These are phyloP conservation scores for Arctium lappa DNA, from an alignment of 129 eudicot species.

Conservation along the genomic window DNA sequence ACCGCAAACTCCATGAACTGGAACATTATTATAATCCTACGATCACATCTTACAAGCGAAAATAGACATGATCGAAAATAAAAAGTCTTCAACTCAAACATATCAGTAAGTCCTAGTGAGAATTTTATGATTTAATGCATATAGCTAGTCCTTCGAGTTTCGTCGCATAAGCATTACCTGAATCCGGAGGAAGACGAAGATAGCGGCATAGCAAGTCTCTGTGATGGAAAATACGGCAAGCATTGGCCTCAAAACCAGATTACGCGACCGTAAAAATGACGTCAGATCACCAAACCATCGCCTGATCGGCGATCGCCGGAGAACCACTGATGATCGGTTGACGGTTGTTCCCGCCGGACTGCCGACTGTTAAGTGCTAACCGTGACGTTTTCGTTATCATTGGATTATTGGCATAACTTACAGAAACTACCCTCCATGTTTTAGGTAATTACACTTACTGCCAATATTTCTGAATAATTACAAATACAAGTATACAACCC, in stretches of 20 bases:
- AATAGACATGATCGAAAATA: not conserved
- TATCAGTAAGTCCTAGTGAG: not conserved
- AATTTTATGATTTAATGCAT: not conserved
- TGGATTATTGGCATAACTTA: not conserved
- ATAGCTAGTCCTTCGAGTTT: not conserved
- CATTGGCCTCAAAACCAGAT: not conserved
- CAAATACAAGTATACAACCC: not conserved
- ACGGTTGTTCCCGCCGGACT: not conserved
- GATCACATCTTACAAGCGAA: not conserved
- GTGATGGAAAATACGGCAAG: constrained; percentile 20
- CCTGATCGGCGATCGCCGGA: not conserved
- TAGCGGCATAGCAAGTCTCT: constrained; percentile 43
- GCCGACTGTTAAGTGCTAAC: too few relatives aligned
- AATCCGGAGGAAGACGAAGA: constrained; percentile 47
- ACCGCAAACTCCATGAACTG: not conserved
- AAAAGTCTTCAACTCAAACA: not conserved
- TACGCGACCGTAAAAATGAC: constrained; percentile 20
- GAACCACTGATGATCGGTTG: not conserved
- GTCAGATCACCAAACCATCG: not conserved
- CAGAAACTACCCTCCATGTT: not conserved
- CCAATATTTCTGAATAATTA: not conserved
- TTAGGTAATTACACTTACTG: not conserved
- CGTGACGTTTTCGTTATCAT: too few relatives aligned
- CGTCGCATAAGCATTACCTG: constrained; percentile 32
- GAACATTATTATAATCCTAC: not conserved